These are phyloP conservation scores for Gigaspora rosea DNA, from an alignment of 192 early-diverging fungal genomes.

Conservation along the genomic window DNA sequence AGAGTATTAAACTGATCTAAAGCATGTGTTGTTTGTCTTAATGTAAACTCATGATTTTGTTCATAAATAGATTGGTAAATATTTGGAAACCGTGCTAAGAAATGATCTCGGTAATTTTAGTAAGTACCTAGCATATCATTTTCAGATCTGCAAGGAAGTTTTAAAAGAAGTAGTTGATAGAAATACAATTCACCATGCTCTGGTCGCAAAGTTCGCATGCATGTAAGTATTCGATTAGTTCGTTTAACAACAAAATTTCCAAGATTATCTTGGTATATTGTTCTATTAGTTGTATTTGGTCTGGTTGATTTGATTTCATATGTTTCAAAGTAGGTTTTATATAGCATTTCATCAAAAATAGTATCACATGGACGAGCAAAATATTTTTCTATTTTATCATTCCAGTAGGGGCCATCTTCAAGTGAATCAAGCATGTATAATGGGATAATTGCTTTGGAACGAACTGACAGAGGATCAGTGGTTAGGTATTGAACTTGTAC, in stretches of 20 bases:
- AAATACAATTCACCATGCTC: conserved; percentile 21
- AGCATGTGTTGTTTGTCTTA: too few species aligned
- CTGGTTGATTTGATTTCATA: too few species aligned
- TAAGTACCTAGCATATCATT: too few species aligned
- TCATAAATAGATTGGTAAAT: background rate
- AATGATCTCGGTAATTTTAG: background rate
- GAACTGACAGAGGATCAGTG: background rate
- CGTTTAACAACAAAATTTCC: background rate
- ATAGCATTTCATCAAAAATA: background rate
- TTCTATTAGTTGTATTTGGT: too few species aligned
- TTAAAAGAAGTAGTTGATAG: background rate
- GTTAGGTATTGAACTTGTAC: too few species aligned
- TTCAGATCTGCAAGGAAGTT: background rate
- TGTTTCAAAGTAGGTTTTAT: too few species aligned
- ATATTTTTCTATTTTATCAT: conserved; percentile 4
- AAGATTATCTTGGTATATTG: too few species aligned
- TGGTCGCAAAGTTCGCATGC: too few species aligned
- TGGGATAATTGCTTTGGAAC: background rate
- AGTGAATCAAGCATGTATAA: background rate
- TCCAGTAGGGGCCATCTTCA: too few species aligned
- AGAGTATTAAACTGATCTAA: too few species aligned
- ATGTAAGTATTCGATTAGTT: background rate
- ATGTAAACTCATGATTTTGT: too few species aligned
- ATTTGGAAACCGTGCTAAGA: background rate
- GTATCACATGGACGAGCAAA: background rate